Base-by-base conservation (phyloP, 768 basidiomycete species). In the Dacryopinax primogenitus region DNA sequence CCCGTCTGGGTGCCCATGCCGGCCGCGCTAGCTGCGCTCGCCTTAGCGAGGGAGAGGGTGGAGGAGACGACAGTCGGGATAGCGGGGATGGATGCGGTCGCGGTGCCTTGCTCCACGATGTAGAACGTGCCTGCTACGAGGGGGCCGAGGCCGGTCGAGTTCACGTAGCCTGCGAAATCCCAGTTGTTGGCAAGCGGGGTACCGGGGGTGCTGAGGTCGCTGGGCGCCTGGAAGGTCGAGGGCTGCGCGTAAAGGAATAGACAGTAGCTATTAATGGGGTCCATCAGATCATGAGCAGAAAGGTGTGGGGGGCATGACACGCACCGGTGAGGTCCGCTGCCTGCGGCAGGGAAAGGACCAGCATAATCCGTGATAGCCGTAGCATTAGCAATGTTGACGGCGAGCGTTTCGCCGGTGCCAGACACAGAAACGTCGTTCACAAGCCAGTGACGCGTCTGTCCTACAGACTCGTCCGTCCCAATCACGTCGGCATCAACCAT, bases 391-490 rank as follows among this genome's bases (percentile, higher is more conserved):
- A 36, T 18, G 45, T 3, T 44, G 47, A 63, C 3, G 62, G 2
- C 18, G 12, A 28, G 34, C 13, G 33, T 15, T 15, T 34, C 18
- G 41, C 7, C 13, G 21, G 51, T 28, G 51, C 51, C 51, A 32
- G 51, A 58, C 9, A 35, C 66, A 2, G 77, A 78, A 18, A 82
- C 87, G 26, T 80, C 78, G 73, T 90, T 89, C 67, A 85, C 82
- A 61, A 92, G 82, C 89, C 88, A 92, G 77, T 91, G 90, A 64
- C 87, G 81, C 62, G 83, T 88, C 68, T 85, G 83, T 21, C 83
- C 85, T 9, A 77, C 74, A 36, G 79, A 73, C 64, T 83, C 76
- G 68, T 86, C 79, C 61, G 81, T 76, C 37, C 88, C 88, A 36
- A 86, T 85, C 26, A 81, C 71, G 66, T 83, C 84, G 13, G 87